Base-by-base conservation (phyloP, 2,329 filamentous ascomycete species). In the Paraphaeosphaeria sporulosa region DNA sequence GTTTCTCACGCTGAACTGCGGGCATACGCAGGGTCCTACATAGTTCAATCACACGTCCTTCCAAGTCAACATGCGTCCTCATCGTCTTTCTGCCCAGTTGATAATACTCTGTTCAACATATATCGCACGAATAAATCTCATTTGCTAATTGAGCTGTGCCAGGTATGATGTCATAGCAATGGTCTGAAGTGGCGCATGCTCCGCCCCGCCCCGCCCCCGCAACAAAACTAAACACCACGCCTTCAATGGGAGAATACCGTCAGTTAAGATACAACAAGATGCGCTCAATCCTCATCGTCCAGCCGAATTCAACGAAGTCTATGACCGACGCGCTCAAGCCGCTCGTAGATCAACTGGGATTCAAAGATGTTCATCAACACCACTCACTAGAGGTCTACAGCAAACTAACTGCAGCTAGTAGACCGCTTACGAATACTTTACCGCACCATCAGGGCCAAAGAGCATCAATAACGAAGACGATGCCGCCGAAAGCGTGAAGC, bases 381-480 rank as follows among this genome's bases (percentile, higher is more conserved):
- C 68, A 59, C 64, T 68, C 63, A 70, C 64, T 57, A 40, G 55
- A 62, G 9, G 64, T 61, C 34, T 53, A 57, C 71, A 77, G 49
- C 80, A 83, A 51, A 51, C 80, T 88, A 59, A 76, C 79, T 32
- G 47, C 65, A 69, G 64, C 64, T 67, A 65, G 61, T 60, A 83
- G 79, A 83, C 80, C 54, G 67, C 67, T 48, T 83, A 91, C 66
- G 77, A 81, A 49, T 87, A 85, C 69, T 92, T 91, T 78, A 93
- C 90, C 0, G 89, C 87, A 3, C 86, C 90, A 0, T 70, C 80
- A 0, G 86, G 90, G 5, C 89, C 93, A 1, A 80, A 85, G 15
- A 94, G 90, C 77, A 97, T 97, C 79, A 89, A 97, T 78, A 85
- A 92, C 66, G 88, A 86, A 65, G 78, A 84, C 13, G 92, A 93